Evolutionary conservation across 352 stramenopile genomes (phyloP), one percentile per base, ranked within the genome.

Genomic region (Globisporangium paroecandrum): DNA sequence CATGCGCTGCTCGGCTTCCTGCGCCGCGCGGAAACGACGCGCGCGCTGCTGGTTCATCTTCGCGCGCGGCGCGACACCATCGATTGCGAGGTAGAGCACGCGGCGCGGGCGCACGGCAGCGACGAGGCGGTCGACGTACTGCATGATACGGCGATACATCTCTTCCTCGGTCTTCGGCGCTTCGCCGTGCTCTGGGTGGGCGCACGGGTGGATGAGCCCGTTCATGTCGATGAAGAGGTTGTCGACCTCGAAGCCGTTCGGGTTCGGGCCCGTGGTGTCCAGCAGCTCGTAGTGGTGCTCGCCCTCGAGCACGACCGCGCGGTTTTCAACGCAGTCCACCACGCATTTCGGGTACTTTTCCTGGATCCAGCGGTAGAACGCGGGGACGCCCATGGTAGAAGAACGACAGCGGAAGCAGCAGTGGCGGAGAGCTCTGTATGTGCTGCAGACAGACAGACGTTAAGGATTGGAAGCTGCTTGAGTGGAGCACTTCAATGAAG

Each of bases 211-310:
- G 76, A 99, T 99, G 60, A 99, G 98, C 3, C 98, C 98, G 78
- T 99, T 99, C 97, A 99, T 99, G 77, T 99, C 98, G 38, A 99
- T 89, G 71, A 99, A 99, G 53, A 99, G 83, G 79, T 99, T 99
- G 81, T 99, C 97, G 55, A 98, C 96, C 68, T 98, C 91, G 57
- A 98, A 96, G 65, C 86, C 89, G 53, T 98, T 98, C 4, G 94
- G 94, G 77, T 98, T 99, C 20, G 96, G 91, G 15, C 79, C 78
- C 0, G 82, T 84, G 15, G 82, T 84, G 68, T 95, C 81, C 15
- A 89, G 81, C 15, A 95, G 79, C 69, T 93, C 83, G 60, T 92
- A 92, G 74, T 92, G 86, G 60, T 85, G 77, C 64, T 91, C 80
- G 22, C 90, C 87, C 55, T 95, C 85, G 36, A 98, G 77, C 66